Base-by-base conservation (phyloP, 2,329 filamentous ascomycete genomes). In the Ceratocystis eucalypticola region DNA sequence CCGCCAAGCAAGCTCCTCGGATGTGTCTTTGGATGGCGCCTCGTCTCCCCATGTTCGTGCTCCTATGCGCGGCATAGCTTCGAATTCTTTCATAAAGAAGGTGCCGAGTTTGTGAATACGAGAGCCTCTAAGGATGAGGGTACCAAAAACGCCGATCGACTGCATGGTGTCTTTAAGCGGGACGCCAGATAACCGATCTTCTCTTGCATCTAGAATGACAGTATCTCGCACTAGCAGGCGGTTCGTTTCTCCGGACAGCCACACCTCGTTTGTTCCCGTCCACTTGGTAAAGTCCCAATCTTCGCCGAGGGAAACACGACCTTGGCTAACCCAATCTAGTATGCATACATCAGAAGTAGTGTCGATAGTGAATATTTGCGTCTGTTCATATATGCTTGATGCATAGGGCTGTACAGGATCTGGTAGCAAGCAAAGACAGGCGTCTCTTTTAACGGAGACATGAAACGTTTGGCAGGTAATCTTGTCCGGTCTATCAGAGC, bases 401-500 rank as follows among this genome's bases (percentile, higher is more conserved):
- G 85, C 86, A 74, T 96, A 97, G 0, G 94, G 94, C 74, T 96
- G 93, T 2, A 96, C 88, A 0, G 94, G 94, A 74, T 99, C 94
- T 0, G 94, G 94, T 10, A 97, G 82, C 68, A 88, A 79, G 71
- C 86, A 87, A 15, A 88, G 77, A 0, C 80, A 81, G 5, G 79
- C 83, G 25, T 75, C 77, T 15, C 78, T 71, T 28, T 78, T 76
- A 64, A 88, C 76, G 2, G 74, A 74, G 41, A 83, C 80, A 12
- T 76, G 74, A 67, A 88, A 74, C 0, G 73, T 77, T 74, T 88
- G 86, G 22, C 80, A 78, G 1, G 86, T 88, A 59, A 82, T 73
- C 12, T 83, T 75, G 53, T 82, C 77, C 45, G 76, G 76, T 65
- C 79, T 77, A 61, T 83, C 75, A 0, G 91, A 88, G 74, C 94